phyloP scores from a whole-genome alignment of 2,329 filamentous ascomycete genomes.

The Fusarium sarcochroum region DNA sequence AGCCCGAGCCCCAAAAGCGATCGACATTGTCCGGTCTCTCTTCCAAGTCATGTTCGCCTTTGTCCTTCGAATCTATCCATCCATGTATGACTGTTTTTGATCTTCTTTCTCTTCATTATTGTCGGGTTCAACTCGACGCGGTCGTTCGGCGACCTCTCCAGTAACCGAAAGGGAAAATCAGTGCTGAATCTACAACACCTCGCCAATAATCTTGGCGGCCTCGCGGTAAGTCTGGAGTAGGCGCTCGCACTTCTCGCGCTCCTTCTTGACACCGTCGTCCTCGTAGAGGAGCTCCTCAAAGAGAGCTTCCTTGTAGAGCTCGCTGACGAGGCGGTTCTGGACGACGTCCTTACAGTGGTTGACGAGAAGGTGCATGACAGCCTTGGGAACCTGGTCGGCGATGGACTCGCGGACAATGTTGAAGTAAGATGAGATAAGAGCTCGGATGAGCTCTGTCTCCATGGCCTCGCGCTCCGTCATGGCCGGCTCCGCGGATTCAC shows the following conservation, averaged over 20 bases:
- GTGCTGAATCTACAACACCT: constrained; percentile 77
- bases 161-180: constrained; percentile 10
- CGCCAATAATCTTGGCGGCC: constrained; percentile 97
- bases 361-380: constrained; percentile 97
- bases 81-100: constrained; percentile 25
- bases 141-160: constrained; percentile 27
- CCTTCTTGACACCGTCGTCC: constrained; percentile 96
- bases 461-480: constrained; percentile 96
- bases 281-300: constrained; percentile 97
- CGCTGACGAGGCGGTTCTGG: constrained; percentile 95
- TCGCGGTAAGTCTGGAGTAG: constrained; percentile 95
- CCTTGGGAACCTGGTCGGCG: constrained; percentile 97
- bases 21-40: constrained; percentile 36
- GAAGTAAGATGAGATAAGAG: constrained; percentile 98
- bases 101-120: constrained; percentile 41
- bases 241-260: constrained; percentile 98
- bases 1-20: constrained; percentile 33
- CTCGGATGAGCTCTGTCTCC: constrained; percentile 96
- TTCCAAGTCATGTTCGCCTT: constrained; percentile 29
- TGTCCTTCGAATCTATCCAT: constrained; percentile 40
- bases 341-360: constrained; percentile 99
- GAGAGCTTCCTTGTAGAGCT: constrained; percentile 91
- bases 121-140: constrained; percentile 32
- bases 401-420: constrained; percentile 99
- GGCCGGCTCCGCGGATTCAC: constrained; percentile 80